Evolutionary conservation across 441 rosid genomes (phyloP).

Genomic region (Erysimum pusillum): DNA sequence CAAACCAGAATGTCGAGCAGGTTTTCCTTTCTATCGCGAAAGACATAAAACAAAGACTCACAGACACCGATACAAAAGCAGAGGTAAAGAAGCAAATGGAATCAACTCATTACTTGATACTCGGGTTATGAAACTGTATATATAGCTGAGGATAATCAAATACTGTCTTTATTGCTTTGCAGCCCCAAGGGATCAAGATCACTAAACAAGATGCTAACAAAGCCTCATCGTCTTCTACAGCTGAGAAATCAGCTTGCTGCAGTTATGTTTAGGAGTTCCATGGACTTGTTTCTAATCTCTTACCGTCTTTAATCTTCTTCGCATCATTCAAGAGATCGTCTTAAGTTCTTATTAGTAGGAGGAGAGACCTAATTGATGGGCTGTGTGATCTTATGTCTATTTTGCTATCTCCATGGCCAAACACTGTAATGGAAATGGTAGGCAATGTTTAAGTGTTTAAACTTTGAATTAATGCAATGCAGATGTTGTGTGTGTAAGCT

Average conservation of each 20-base stretch:
- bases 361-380: constrained; percentile 26
- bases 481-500: constrained; percentile 36
- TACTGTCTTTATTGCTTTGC: constrained; percentile 26
- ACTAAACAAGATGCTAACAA: constrained; percentile 52
- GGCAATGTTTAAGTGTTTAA: constrained; percentile 31
- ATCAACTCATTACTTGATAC: constrained; percentile 3
- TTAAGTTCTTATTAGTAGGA: constrained; percentile 37
- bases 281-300: constrained; percentile 9
- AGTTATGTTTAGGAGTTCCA: constrained; percentile 44
- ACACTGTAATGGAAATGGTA: constrained; percentile 24
- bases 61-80: constrained; percentile 46
- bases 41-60: constrained; percentile 50
- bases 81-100: constrained; percentile 46
- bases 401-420: constrained; percentile 31
- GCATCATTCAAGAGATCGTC: constrained; percentile 16
- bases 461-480: constrained; percentile 30
- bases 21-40: constrained; percentile 45
- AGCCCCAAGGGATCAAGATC: constrained; percentile 59
- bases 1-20: constrained; percentile 49
- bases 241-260: constrained; percentile 57
- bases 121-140: constrained; percentile 23
- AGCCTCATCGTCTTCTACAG: constrained; percentile 49
- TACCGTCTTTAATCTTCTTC: constrained; percentile 1
- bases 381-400: constrained; percentile 35
- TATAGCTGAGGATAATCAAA: constrained; percentile 15